Evolutionary conservation across 805 yeast species (phyloP), one percentile per base, ranked within the genome.

Genomic region (Cyberlindnera meyerae): DNA sequence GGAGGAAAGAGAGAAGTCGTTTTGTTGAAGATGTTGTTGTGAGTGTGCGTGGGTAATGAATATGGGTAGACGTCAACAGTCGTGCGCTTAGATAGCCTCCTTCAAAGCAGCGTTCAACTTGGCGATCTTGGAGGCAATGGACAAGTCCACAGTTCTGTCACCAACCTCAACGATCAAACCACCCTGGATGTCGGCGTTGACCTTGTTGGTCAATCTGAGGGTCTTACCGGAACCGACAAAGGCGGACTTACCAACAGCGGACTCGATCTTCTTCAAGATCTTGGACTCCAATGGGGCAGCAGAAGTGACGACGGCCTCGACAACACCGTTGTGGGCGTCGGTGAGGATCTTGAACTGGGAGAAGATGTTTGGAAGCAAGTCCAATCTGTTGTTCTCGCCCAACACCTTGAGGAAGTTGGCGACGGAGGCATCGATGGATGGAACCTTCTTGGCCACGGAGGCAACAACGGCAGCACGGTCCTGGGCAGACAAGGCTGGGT

Each of bases 81-180:
- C 5, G 14, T 6, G 15, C 17, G 27, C 31, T 70, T 82, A 90
- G 66, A 89, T 75, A 47, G 95, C 71, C 73, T 90, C 96, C 54
- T 75, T 70, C 63, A 93, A 78, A 53, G 82, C 78, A 66, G 83
- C 78, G 83, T 93, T 93, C 67, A 89, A 80, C 70, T 77, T 87
- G 63, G 84, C 71, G 61, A 93, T 78, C 75, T 82, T 88, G 60
- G 84, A 65, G 43, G 89, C 73, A 52, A 93, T 77, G 42, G 95
- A 82, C 63, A 90, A 75, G 69, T 93, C 98, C 55, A 88, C 96
- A 47, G 97, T 89, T 67, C 82, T 86, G 72, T 90, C 98, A 59
- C 90, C 96, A 55, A 93, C 86, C 68, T 89, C 96, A 43, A 93
- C 95, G 52, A 93, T 70, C 63, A 93, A 77, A 57, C 98, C 98